Evolutionary conservation across 768 basidiomycete genomes (phyloP), one percentile per base, ranked within the genome.

Genomic region (Goffeauzyma gilvescens): DNA sequence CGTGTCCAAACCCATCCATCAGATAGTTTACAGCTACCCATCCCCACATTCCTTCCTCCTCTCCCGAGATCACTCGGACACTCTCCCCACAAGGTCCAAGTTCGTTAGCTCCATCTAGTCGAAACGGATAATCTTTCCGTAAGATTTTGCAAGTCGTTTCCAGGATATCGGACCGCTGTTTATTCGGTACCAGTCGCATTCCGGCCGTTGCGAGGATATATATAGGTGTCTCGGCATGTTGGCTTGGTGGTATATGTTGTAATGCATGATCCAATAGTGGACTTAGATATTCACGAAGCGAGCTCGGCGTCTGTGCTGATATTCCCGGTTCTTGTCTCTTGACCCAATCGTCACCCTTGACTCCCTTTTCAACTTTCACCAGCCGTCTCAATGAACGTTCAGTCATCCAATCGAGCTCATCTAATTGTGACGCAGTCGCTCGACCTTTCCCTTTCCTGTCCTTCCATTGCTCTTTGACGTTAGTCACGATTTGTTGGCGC

Each of bases 1-100:
- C 54, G 43, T 62, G 59, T 12, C 65, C 65, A 57, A 98, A 98
- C 1, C 89, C 90, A 56, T 96, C 82, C 84, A 95, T 89, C 37
- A 96, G 76, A 62, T 98, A 96, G 65, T 96, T 98, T 54, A 96
- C 86, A 0, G 89, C 87, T 44, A 98, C 86, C 93, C 93, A 98
- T 0, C 93, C 93, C 64, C 87, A 96, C 32, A 96, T 67, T 0
- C 93, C 93, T 58, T 98, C 93, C 64, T 98, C 93, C 64, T 96
- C 89, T 45, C 93, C 93, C 3, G 84, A 83, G 55, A 96, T 96
- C 49, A 96, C 85, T 32, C 80, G 76, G 2, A 96, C 76, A 54
- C 80, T 87, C 36, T 81, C 75, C n/a, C 83, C 83, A 61, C 90
- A 98, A 3, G 83, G 84, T 8, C 84, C 85, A 27, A 68, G 66